Evolutionary conservation across 2,329 filamentous ascomycete species (phyloP).

Genomic region (Bertia moriformis): DNA sequence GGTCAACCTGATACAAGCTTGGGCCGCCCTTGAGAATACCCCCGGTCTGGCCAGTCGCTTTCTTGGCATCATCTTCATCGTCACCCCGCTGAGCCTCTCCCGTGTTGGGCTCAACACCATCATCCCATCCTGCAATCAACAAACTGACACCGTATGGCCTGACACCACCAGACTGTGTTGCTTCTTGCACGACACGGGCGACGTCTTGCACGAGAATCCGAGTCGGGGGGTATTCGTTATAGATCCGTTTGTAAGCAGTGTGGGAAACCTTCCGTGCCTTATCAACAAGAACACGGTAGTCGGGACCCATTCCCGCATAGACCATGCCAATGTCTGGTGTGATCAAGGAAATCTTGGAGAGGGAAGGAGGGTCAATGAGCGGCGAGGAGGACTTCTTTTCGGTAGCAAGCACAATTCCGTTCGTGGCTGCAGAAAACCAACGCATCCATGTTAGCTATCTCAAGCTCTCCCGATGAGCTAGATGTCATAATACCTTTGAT

Average conservation of each 20-base stretch:
- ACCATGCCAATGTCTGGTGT: constrained; percentile 99
- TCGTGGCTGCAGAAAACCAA: constrained; percentile 62
- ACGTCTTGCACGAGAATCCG: constrained; percentile 98
- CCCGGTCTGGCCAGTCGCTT: constrained; percentile 72
- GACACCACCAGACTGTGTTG: constrained; percentile 93
- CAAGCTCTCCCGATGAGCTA: not conserved
- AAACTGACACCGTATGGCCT: constrained; percentile 92
- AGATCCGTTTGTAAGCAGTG: constrained; percentile 97
- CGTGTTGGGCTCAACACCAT: constrained; percentile 78
- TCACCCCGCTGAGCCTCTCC: constrained; percentile 34
- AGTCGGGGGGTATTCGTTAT: constrained; percentile 99
- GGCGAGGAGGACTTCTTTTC: constrained; percentile 99
- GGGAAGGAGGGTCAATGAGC: constrained; percentile 84
- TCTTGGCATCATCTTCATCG: constrained; percentile 61
- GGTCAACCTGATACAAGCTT: constrained; percentile 96
- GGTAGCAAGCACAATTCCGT: constrained; percentile 94
- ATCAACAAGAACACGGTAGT: constrained; percentile 95
- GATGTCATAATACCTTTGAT: constrained; percentile 76
- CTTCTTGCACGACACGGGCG: constrained; percentile 94
- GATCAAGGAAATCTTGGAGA: constrained; percentile 94
- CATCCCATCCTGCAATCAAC: constrained; percentile 93
- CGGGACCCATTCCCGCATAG: constrained; percentile 96
- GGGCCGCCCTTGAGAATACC: constrained; percentile 91
- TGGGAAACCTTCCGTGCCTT: constrained; percentile 96
- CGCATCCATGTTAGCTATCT: not conserved